These are phyloP conservation scores for Pythium graminicola DNA, from an alignment of 352 stramenopile species.

Conservation along the genomic window DNA sequence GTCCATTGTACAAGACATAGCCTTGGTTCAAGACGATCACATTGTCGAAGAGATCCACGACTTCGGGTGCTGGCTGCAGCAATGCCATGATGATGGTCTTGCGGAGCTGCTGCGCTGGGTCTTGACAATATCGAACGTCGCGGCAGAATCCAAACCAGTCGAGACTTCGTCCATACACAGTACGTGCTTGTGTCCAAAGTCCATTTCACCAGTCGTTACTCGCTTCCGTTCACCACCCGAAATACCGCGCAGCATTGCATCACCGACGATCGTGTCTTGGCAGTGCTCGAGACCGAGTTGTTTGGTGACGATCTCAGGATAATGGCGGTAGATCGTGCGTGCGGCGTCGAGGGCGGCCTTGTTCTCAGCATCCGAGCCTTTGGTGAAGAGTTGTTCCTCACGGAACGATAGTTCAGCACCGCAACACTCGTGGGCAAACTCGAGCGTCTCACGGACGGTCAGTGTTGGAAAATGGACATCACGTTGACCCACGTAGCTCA, in stretches of 20 bases:
- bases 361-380: constrained; percentile 41
- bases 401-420: constrained; percentile 26
- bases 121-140: constrained; percentile 82
- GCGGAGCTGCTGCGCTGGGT: constrained; percentile 37
- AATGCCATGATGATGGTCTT: constrained; percentile 71
- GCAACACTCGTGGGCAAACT: constrained; percentile 56
- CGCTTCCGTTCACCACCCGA: constrained; percentile 63
- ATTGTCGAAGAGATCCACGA: constrained; percentile 91
- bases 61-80: constrained; percentile 89
- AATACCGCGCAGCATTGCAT: constrained; percentile 44
- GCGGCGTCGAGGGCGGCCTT: constrained; percentile 30
- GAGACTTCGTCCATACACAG: constrained; percentile 87
- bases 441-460: constrained; percentile 45
- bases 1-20: constrained; percentile 82
- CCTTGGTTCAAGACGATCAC: constrained; percentile 89
- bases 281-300: constrained; percentile 51
- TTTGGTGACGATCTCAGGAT: constrained; percentile 48
- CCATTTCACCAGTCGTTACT: constrained; percentile 80
- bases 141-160: constrained; percentile 84
- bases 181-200: constrained; percentile 55
- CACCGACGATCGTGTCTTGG: constrained; percentile 61
- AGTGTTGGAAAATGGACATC: constrained; percentile 45
- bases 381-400: constrained; percentile 28
- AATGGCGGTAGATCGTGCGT: constrained; percentile 34
- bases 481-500: constrained; percentile 44